Evolutionary conservation across 1,284 basidiomycete genomes (phyloP).

Genomic region (Chiua sp.): DNA sequence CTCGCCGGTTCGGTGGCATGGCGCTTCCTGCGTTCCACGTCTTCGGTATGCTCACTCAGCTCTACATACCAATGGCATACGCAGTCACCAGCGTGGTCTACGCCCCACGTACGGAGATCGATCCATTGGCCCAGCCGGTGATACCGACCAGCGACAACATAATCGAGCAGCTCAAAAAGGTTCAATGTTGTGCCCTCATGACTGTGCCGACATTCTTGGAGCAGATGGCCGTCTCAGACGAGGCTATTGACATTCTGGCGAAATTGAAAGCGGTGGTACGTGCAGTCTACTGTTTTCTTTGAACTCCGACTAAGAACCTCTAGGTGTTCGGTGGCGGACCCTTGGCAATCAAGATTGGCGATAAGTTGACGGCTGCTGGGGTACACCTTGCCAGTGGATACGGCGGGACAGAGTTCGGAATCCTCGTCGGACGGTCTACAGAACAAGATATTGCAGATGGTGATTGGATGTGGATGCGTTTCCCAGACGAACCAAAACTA

Average conservation of each 20-base stretch:
- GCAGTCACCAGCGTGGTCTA: slow-evolving; percentile 19
- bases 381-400: slow-evolving; percentile 22
- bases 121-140: slow-evolving; percentile 17
- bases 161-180: slow-evolving; percentile 12
- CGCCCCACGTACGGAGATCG: slow-evolving; percentile 14
- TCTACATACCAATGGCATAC: slow-evolving; percentile 22
- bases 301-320: not conserved
- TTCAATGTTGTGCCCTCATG: slow-evolving; percentile 10
- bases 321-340: slow-evolving; percentile 34
- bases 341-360: slow-evolving; percentile 25
- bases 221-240: slow-evolving; percentile 17
- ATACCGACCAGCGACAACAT: slow-evolving; percentile 24
- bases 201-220: slow-evolving; percentile 30
- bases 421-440: not conserved
- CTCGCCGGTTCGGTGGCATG: slow-evolving; percentile 30
- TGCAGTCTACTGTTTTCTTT: not conserved
- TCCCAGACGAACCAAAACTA: slow-evolving; percentile 20
- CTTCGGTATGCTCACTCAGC: slow-evolving; percentile 20
- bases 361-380: slow-evolving; percentile 26
- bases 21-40: slow-evolving; percentile 31
- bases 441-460: slow-evolving; percentile 20
- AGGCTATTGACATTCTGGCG: slow-evolving; percentile 14
- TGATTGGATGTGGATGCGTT: slow-evolving; percentile 39
- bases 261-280: slow-evolving; percentile 22
- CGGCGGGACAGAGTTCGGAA: slow-evolving; percentile 36